A percentile compares a stretch with the other conserved stretches of the same genome.
Evolutionary conservation across 768 basidiomycete genomes (phyloP).

Genomic region (Rhizopogon vulgaris): DNA sequence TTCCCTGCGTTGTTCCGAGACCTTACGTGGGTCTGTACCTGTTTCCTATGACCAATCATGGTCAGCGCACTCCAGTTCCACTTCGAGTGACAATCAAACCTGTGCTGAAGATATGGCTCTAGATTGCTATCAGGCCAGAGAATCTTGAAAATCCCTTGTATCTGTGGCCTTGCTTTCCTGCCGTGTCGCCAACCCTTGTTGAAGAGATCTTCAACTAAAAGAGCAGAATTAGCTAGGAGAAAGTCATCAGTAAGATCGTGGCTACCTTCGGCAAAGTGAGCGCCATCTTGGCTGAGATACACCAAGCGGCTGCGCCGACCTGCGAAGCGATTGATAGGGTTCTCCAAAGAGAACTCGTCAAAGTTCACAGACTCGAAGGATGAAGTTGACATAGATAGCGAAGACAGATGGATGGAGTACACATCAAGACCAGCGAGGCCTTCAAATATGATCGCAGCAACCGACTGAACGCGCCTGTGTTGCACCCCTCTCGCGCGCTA

Average conservation of each 20-base stretch:
- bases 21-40: constrained; percentile 21
- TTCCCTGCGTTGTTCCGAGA: constrained; percentile 31
- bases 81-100: constrained; percentile 31
- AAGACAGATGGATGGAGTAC: neutral
- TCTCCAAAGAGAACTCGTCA: constrained; percentile 32
- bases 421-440: neutral
- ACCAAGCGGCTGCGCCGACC: constrained; percentile 39
- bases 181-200: constrained; percentile 51
- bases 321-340: constrained; percentile 32
- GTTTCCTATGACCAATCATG: constrained; percentile 9
- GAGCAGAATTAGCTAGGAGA: neutral
- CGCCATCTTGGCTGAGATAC: constrained; percentile 28
- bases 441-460: neutral
- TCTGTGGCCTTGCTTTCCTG: constrained; percentile 41
- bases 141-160: constrained; percentile 48
- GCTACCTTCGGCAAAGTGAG: constrained; percentile 32
- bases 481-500: neutral
- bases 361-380: constrained; percentile 4
- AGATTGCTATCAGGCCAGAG: constrained; percentile 39
- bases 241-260: neutral
- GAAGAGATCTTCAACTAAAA: constrained; percentile 45
- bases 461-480: neutral
- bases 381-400: constrained; percentile 3
- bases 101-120: constrained; percentile 39
- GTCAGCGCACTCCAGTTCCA: constrained; percentile 4